Evolutionary conservation across 306 rosid species (phyloP), one percentile per base, ranked within the genome.

Genomic region (Vicia villosa): DNA sequence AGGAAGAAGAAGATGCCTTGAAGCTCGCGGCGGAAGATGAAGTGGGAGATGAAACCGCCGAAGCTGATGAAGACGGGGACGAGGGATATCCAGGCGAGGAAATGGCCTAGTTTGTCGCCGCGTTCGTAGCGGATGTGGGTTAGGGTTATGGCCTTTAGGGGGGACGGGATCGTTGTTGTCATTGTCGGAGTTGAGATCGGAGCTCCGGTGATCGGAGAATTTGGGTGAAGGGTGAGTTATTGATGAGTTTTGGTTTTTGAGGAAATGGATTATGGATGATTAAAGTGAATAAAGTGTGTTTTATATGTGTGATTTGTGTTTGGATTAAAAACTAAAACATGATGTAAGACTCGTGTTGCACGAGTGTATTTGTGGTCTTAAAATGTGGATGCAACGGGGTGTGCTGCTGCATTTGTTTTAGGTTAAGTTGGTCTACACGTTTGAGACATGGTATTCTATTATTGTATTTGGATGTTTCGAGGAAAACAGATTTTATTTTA

Each of bases 1-100:
- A 83, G 3, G 10, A 82, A 83, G 81, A 94, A 91, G 97, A 86
- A 88, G 68, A 94, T 83, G 7, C 88, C 91, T 38, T 94, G 99
- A 16, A 94, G 85, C 66, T 94, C 99, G 5, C 99, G 97, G 10
- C 99, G 99, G 82, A 94, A 94, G 79, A 94, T 66, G 79, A 91
- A 87, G 81, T 94, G 99, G 17, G 95, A 84, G 41, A 89, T 5
- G 75, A 94, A 91, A 13, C 96, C 99, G 16, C 96, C 95, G 21
- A 94, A 73, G 79, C 81, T 81, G 68, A 94, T 88, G 89, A 94
- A 94, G 20, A 91, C 95, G 0, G 99, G 97, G 49, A 94, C 77
- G 1, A 94, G 81, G 4, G 99, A 91, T 0, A 94, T 66, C 99
- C 99, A 91, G 0, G 99, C 99, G 3, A 91, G 76, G 65, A 94